A percentile compares a stretch with the other conserved stretches of the same genome.
phyloP scores from a whole-genome alignment of 495 filamentous ascomycete species.

The Aspergillus saccharolyticus region DNA sequence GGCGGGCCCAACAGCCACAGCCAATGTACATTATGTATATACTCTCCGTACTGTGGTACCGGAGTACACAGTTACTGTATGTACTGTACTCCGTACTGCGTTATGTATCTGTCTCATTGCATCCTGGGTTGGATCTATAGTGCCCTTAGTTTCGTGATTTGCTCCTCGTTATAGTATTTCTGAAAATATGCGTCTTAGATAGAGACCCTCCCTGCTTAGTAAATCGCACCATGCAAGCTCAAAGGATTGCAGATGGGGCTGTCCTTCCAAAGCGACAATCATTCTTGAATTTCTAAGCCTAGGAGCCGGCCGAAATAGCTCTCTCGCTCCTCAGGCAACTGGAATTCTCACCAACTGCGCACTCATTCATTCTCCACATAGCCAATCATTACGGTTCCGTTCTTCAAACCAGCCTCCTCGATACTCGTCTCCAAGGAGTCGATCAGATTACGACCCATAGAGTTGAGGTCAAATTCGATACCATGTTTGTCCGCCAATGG shows the following conservation, averaged over 20 bases:
- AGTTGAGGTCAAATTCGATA: slow-evolving; percentile 77
- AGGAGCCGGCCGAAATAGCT: no score
- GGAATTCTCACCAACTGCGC: slow-evolving; percentile 22
- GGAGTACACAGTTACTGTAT: no score
- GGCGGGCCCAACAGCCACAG: background rate
- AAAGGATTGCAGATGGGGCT: no score
- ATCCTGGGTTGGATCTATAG: background rate
- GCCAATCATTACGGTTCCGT: slow-evolving; percentile 89
- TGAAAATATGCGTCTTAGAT: background rate
- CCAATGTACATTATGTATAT: no score
- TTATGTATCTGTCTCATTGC: background rate
- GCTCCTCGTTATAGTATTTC: background rate
- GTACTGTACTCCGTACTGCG: no score
- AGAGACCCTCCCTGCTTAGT: no score
- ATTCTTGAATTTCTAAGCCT: no score
- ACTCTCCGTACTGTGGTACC: no score
- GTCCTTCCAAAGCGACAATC: no score
- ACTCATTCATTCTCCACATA: slow-evolving; percentile 55
- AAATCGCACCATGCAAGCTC: no score
- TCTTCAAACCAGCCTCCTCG: slow-evolving; percentile 78
- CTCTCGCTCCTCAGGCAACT: no score
- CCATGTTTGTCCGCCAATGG: slow-evolving; percentile 69
- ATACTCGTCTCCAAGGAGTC: slow-evolving; percentile 67
- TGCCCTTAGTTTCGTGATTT: background rate
- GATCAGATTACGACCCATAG: slow-evolving; percentile 75